phyloP scores from a whole-genome alignment of 768 basidiomycete genomes.

The Hysterangium stoloniferum region DNA sequence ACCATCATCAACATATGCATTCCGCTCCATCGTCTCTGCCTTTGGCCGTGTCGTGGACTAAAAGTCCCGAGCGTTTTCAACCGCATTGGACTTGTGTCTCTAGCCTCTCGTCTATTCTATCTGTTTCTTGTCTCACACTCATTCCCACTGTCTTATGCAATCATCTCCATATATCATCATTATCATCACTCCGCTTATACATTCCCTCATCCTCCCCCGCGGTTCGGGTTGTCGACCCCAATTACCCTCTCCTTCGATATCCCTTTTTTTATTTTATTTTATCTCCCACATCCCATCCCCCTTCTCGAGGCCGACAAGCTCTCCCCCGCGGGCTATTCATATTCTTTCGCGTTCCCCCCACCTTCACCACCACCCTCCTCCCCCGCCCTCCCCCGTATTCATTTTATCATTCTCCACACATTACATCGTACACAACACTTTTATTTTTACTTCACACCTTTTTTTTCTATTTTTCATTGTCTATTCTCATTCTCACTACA shows the following conservation, averaged over 20 bases:
- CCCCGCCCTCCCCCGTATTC: slow-evolving; percentile 27
- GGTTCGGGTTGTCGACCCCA: slow-evolving; percentile 48
- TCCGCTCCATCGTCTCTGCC: no score
- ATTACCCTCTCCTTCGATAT: slow-evolving; percentile 51
- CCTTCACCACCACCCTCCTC: slow-evolving; percentile 33
- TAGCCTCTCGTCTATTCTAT: slow-evolving; percentile 26
- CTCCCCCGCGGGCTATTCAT: slow-evolving; percentile 16
- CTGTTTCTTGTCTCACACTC: slow-evolving; percentile 15
- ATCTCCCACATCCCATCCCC: neutral
- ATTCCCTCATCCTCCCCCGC: slow-evolving; percentile 36
- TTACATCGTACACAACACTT: slow-evolving; percentile 12
- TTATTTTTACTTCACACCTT: no score
- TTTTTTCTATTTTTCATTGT: slow-evolving; percentile 6
- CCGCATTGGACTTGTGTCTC: slow-evolving; percentile 21
- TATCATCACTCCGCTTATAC: slow-evolving; percentile 33
- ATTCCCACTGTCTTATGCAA: slow-evolving; percentile 50
- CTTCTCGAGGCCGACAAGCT: slow-evolving; percentile 8
- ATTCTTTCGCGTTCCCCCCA: slow-evolving; percentile 22
- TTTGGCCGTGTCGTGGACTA: slow-evolving; percentile 2
- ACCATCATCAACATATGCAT: neutral
- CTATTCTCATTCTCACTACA: slow-evolving; percentile 7
- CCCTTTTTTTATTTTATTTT: slow-evolving; percentile 80
- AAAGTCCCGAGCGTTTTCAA: slow-evolving; percentile 7
- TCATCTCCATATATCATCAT: slow-evolving; percentile 39
- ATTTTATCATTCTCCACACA: slow-evolving; percentile 17